A percentile compares a stretch with the other conserved stretches of the same genome.
phyloP scores from a whole-genome alignment of 148 eudicot species.

The Amaranthus hypochondriacus region DNA sequence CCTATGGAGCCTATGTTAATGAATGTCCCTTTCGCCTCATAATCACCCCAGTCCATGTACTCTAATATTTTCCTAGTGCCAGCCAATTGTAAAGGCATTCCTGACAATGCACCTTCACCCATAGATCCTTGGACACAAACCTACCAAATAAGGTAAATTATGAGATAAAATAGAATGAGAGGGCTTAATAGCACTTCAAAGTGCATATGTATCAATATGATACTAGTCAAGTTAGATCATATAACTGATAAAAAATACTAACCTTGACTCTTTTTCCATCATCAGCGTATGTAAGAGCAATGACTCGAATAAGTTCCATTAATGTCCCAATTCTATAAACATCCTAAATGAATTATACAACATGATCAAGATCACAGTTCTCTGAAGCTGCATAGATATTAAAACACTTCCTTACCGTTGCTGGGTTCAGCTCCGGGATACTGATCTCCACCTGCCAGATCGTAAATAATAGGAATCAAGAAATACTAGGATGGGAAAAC shows the following conservation, averaged over 20 bases:
- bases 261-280: constrained; percentile 97
- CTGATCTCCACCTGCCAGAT: constrained; percentile 80
- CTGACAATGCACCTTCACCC: constrained; percentile 94
- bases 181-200: too few relatives aligned
- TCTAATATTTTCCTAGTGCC: constrained; percentile 86
- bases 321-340: constrained; percentile 98
- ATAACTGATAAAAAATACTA: constrained; percentile 14
- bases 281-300: constrained; percentile 88
- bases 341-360: constrained; percentile 57
- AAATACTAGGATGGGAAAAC: constrained; percentile 1
- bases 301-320: constrained; percentile 83
- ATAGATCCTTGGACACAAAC: constrained; percentile 99
- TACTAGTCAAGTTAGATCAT: background rate
- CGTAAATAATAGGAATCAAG: background rate
- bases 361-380: constrained; percentile 19
- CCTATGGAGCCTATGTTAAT: constrained; percentile 90
- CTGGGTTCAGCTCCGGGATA: constrained; percentile 93
- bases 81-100: constrained; percentile 94
- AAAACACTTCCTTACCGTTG: constrained; percentile 49
- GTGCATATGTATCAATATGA: background rate
- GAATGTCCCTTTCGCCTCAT: constrained; percentile 86
- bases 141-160: constrained; percentile 26
- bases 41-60: constrained; percentile 99
- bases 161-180: background rate
- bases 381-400: constrained; percentile 10